Base-by-base conservation (phyloP, 106 monocot species). In the Amphibolis antarctica region DNA sequence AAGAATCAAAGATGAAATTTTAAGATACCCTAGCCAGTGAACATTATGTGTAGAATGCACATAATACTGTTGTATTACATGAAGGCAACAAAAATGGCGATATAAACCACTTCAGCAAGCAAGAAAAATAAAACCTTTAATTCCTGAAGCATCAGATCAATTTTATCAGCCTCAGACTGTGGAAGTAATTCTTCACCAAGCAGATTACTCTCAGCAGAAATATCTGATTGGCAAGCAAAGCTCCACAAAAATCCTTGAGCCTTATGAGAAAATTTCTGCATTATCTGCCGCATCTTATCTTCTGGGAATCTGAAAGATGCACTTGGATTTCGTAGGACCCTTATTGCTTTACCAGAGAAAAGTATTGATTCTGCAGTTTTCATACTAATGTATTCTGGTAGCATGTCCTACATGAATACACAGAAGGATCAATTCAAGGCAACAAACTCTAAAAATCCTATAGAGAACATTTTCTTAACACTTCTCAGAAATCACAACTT, bases 281-380 rank as follows among this genome's bases (percentile, higher is more conserved):
- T 71, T 51, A 71, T 75, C 44, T 78, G 89, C 18, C 77, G 83
- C 58, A 78, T 25, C 58, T 79, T 42, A 29, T 74, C 67, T 60
- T 87, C 82, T 28, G 78, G 79, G 46, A 82, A 57, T 78, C 50
- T 84, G 58, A 85, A 80, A 73, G 82, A 84, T 65, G 80, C 51
- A 66, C 82, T 77, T 67, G 87, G 98, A 77, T 98, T 87, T 67
- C 91, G 63, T 50, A 98, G 82, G 56, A 98, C 82, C 67, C 82
- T 84, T 31, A 98, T 67, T 68, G 98, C 98, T 86, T 98, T 98
- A 45, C 98, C 98, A 74, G 98, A 77, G 82, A 98, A 98, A 63
- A 98, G 90, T 80, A 98, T 78, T 44, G 91, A 87, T 69, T 98
- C 86, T 30, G 90, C 98, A 78, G 87, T 75, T 46, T 25, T 78